Conservation (phyloP, 495 filamentous ascomycete species). For the Penicillium paradoxum region DNA sequence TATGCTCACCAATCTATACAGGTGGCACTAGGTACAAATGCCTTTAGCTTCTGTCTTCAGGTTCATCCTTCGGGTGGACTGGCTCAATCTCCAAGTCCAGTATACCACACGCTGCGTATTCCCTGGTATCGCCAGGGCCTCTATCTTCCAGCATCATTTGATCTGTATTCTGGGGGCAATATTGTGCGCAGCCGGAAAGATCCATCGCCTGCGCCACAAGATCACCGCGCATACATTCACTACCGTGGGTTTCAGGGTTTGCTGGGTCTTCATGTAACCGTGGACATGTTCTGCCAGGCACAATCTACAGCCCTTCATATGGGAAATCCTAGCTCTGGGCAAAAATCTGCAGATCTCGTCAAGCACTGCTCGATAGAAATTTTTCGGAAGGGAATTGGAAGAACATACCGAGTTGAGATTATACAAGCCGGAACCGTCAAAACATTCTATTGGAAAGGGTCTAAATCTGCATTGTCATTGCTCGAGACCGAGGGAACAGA, state of each 20-base stretch:
- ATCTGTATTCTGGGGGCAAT: conserved; percentile 2
- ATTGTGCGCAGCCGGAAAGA: conserved; percentile 5
- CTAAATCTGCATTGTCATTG: no score
- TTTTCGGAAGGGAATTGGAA: no score
- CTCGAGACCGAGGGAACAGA: no score
- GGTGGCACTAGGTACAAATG: conserved; percentile 2
- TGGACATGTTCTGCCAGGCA: not conserved
- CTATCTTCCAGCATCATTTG: conserved; percentile 3
- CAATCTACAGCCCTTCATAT: no score
- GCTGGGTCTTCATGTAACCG: not conserved
- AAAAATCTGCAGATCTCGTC: no score
- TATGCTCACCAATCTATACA: not conserved
- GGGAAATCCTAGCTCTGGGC: no score
- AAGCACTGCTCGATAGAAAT: no score
- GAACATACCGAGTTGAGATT: no score
- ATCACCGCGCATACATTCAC: conserved; percentile 1
- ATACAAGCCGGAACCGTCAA: no score
- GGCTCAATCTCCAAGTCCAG: conserved; percentile 1
- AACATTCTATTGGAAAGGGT: no score
- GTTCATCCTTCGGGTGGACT: conserved; percentile 6
- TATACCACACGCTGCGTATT: conserved; percentile 5
- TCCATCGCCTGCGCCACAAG: not conserved
- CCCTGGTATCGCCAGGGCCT: conserved; percentile 4
- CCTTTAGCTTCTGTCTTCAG: not conserved
- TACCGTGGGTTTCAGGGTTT: conserved; percentile 6